Percentiles rank a stretch among this genome's conserved stretches.
Conservation (phyloP, 306 rosid species). For the Astragalus membranaceus region DNA sequence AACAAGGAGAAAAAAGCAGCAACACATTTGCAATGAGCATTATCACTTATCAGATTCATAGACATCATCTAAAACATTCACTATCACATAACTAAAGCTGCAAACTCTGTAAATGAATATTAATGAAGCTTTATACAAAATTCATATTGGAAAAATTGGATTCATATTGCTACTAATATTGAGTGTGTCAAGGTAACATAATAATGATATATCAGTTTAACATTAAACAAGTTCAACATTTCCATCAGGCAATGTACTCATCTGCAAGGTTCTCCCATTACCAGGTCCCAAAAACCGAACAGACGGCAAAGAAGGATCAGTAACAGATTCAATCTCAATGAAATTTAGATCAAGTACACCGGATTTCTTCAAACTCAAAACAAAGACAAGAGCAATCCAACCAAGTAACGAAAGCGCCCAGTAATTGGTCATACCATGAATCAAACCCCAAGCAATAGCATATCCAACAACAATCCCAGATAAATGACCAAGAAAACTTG, state of each 20-base stretch:
- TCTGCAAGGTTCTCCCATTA: slow-evolving; percentile 74
- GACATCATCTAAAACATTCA: slow-evolving; percentile 13
- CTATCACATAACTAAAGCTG: slow-evolving; percentile 9
- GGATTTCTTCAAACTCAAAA: slow-evolving; percentile 76
- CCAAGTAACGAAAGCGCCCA: slow-evolving; percentile 87
- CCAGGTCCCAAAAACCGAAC: slow-evolving; percentile 71
- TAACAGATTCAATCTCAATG: slow-evolving; percentile 87
- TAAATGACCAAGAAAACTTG: slow-evolving; percentile 93
- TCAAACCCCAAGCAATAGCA: slow-evolving; percentile 95
- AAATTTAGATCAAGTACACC: slow-evolving; percentile 58
- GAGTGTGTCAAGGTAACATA: slow-evolving; percentile 28
- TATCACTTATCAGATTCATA: not conserved
- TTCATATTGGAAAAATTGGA: slow-evolving; percentile 25
- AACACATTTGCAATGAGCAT: slow-evolving; percentile 5
- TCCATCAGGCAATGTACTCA: slow-evolving; percentile 62
- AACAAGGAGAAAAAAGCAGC: slow-evolving; percentile 11
- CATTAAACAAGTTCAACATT: slow-evolving; percentile 65
- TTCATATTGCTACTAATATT: slow-evolving; percentile 20
- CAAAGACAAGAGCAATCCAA: slow-evolving; percentile 62
- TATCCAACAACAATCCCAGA: slow-evolving; percentile 92
- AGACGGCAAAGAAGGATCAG: slow-evolving; percentile 74
- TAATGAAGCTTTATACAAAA: slow-evolving; percentile 20
- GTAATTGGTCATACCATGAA: slow-evolving; percentile 83
- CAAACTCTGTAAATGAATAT: slow-evolving; percentile 2
- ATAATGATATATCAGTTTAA: slow-evolving; percentile 16